These are phyloP conservation scores for Aspergillus luchuensis DNA, from an alignment of 2,329 filamentous ascomycete species.

Conservation along the genomic window DNA sequence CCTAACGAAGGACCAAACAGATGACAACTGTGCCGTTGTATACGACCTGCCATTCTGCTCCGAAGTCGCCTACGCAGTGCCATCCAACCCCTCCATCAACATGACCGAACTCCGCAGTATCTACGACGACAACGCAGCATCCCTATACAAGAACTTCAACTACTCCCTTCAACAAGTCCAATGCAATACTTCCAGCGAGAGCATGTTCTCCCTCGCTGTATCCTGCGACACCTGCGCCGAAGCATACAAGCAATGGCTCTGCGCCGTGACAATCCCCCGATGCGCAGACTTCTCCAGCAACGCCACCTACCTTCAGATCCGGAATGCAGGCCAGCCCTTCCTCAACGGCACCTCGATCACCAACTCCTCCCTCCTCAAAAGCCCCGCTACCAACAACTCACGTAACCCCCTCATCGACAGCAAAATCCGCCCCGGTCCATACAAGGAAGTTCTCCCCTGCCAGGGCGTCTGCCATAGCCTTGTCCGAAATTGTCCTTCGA, in stretches of 20 bases:
- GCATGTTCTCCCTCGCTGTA: constrained; percentile 78
- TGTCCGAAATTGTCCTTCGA: constrained; percentile 79
- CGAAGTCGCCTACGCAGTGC: constrained; percentile 87
- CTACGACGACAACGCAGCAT: constrained; percentile 75
- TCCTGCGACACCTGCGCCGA: constrained; percentile 72
- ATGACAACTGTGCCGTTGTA: constrained; percentile 80
- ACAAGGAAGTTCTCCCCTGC: constrained; percentile 90
- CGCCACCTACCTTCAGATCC: constrained; percentile 61
- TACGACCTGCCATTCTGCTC: constrained; percentile 87
- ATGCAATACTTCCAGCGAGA: constrained; percentile 73
- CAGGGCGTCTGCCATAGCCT: constrained; percentile 84
- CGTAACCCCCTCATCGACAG: constrained; percentile 74
- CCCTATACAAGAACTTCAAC: constrained; percentile 74
- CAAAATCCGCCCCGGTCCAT: constrained; percentile 76
- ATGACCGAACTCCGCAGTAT: constrained; percentile 63
- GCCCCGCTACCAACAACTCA: constrained; percentile 56
- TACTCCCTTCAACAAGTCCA: constrained; percentile 81
- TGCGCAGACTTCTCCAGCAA: constrained; percentile 77
- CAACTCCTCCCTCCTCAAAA: constrained; percentile 33
- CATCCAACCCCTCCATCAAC: constrained; percentile 71
- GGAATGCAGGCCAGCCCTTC: constrained; percentile 72
- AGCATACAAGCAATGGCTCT: constrained; percentile 94
- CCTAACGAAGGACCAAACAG: constrained; percentile 42
- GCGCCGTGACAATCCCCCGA: constrained; percentile 86
- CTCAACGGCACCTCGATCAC: constrained; percentile 65